Percentiles rank a stretch among this genome's conserved stretches.
These are phyloP conservation scores for Eutrema heterophyllum DNA, from an alignment of 345 rosid species.

Conservation along the genomic window DNA sequence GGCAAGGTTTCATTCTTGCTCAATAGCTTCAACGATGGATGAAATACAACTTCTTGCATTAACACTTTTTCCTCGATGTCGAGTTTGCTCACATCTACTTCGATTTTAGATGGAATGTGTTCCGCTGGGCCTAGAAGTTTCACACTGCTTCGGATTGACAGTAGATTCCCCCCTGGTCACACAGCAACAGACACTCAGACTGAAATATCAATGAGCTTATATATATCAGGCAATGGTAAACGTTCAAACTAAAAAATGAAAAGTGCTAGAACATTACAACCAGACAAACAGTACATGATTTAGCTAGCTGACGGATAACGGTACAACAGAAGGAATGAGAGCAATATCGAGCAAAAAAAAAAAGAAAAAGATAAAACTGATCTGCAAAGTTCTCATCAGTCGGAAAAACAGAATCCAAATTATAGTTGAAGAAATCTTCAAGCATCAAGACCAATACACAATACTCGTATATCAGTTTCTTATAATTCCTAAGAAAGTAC, in stretches of 20 bases:
- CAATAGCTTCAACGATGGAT: conserved; percentile 69
- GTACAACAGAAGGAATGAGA: not conserved
- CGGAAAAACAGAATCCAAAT: not conserved
- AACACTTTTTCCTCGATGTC: conserved; percentile 66
- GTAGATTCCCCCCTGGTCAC: conserved; percentile 62
- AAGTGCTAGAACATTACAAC: not conserved
- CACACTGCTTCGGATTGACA: conserved; percentile 44
- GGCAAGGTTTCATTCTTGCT: conserved; percentile 70
- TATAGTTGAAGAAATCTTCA: not conserved
- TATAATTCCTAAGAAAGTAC: not conserved
- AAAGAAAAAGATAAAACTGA: not conserved
- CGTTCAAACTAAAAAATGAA: not conserved
- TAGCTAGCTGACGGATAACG: too few relatives aligned
- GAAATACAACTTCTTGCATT: conserved; percentile 55
- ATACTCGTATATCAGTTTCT: not conserved
- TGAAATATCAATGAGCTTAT: not conserved
- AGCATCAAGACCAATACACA: not conserved
- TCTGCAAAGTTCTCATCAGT: not conserved
- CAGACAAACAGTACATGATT: not conserved
- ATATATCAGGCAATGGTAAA: not conserved
- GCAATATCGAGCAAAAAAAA: not conserved
- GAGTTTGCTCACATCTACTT: conserved; percentile 79
- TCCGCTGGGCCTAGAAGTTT: conserved; percentile 65
- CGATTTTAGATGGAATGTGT: conserved; percentile 71
- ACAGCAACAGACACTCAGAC: not conserved